Conservation (phyloP, 192 early-diverging fungal species). For the Dispira simplex region DNA sequence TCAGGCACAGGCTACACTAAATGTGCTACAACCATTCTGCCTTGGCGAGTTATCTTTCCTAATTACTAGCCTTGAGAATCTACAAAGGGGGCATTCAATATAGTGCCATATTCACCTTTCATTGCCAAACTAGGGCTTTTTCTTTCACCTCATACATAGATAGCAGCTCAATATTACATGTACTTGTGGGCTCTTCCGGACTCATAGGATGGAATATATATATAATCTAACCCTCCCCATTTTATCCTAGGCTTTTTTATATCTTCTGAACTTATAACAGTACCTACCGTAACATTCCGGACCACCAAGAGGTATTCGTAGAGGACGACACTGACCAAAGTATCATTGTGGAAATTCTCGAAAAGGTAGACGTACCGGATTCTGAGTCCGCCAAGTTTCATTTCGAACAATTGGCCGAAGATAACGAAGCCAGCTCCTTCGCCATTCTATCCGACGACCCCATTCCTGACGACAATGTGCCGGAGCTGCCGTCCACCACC, state of each 20-base stretch:
- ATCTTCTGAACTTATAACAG: conserved; percentile 19
- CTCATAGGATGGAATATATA: too few species aligned
- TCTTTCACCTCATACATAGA: too few species aligned
- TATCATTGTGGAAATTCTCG: conserved; percentile 77
- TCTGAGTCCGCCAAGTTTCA: conserved; percentile 39
- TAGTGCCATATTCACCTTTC: too few species aligned
- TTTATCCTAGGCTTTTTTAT: too few species aligned
- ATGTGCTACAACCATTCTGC: too few species aligned
- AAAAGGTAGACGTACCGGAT: conserved; percentile 29
- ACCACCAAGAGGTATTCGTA: conserved; percentile 88
- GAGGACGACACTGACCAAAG: conserved; percentile 52
- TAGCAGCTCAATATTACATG: too few species aligned
- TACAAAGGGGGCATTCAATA: too few species aligned
- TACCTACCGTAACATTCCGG: conserved; percentile 64
- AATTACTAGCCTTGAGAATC: too few species aligned
- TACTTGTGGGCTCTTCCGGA: too few species aligned
- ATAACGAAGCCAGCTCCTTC: conserved; percentile 50
- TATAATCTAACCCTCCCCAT: too few species aligned
- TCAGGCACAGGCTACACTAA: background rate
- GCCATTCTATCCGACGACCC: conserved; percentile 23
- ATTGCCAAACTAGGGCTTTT: too few species aligned
- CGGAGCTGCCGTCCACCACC: conserved; percentile 30
- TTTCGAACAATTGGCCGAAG: conserved; percentile 58
- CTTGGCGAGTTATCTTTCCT: too few species aligned
- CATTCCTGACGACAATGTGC: conserved; percentile 23